Percentiles rank a stretch among this genome's conserved stretches.
Evolutionary conservation across 2,329 filamentous ascomycete species (phyloP).

Genomic region (Trichoderma cornu-damae): DNA sequence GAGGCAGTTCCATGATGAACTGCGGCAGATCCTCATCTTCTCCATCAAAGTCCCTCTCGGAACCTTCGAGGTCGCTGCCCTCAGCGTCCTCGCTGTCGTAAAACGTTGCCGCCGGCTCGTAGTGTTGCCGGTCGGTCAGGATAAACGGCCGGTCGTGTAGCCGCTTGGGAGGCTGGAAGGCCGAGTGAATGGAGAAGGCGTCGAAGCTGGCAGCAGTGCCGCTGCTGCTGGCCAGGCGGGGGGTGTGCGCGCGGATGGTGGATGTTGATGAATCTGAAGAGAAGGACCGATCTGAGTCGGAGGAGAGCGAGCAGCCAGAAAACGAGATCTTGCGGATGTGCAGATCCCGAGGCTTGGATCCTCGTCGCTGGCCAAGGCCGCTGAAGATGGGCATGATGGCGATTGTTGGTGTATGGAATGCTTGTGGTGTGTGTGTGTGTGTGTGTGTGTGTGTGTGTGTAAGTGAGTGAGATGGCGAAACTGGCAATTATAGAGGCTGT

Average conservation of each 20-base stretch:
- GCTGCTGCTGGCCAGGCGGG: slow-evolving; percentile 25
- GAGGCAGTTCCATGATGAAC: slow-evolving; percentile 30
- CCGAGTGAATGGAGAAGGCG: slow-evolving; percentile 34
- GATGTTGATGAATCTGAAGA: slow-evolving; percentile 29
- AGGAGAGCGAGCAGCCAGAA: slow-evolving; percentile 37
- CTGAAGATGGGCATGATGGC: slow-evolving; percentile 35
- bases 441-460: neutral
- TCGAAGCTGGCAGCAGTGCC: slow-evolving; percentile 29
- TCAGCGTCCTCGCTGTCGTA: slow-evolving; percentile 28
- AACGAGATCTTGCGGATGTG: slow-evolving; percentile 41
- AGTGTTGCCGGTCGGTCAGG: slow-evolving; percentile 21
- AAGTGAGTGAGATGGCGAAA: slow-evolving; percentile 13
- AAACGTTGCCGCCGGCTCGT: slow-evolving; percentile 27
- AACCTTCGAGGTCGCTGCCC: slow-evolving; percentile 25
- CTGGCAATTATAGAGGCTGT: neutral
- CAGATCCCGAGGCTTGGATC: slow-evolving; percentile 35
- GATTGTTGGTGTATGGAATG: slow-evolving; percentile 5
- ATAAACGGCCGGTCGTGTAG: slow-evolving; percentile 36
- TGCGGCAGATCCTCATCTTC: slow-evolving; percentile 12
- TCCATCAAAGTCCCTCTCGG: slow-evolving; percentile 22
- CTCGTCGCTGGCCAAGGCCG: slow-evolving; percentile 35
- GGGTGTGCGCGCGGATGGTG: slow-evolving; percentile 24
- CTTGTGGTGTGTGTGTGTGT: neutral
- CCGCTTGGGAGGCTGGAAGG: slow-evolving; percentile 35
- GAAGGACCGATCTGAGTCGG: slow-evolving; percentile 31